These are phyloP conservation scores for Jimgerdemannia flammicorona DNA, from an alignment of 192 early-diverging fungal species.

Conservation along the genomic window DNA sequence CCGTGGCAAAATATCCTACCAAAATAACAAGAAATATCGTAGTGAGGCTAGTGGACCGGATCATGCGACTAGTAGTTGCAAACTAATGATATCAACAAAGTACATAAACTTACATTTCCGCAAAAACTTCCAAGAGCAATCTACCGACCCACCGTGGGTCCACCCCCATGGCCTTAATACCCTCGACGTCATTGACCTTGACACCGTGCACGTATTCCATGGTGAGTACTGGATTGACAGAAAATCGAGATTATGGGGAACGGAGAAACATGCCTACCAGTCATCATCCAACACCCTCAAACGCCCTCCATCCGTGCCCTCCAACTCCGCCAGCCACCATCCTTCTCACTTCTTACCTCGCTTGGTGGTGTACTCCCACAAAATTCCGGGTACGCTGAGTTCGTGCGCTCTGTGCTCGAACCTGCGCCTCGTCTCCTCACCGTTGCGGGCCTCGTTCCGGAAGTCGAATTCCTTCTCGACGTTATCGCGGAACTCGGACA, in stretches of 20 bases:
- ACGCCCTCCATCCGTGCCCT: too few species aligned
- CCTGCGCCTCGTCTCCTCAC: conserved; percentile 38
- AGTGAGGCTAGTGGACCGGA: too few species aligned
- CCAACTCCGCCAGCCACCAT: not conserved
- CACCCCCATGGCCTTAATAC: conserved; percentile 31
- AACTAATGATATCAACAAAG: not conserved
- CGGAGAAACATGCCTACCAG: too few species aligned
- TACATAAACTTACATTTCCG: conserved; percentile 31
- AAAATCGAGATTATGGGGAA: too few species aligned
- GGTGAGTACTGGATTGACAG: conserved; percentile 33
- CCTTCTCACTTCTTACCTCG: not conserved
- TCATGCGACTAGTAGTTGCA: not conserved
- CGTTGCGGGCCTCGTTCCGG: conserved; percentile 38
- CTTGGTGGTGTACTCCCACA: conserved; percentile 35
- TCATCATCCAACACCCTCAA: too few species aligned
- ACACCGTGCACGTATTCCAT: conserved; percentile 52
- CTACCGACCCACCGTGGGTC: conserved; percentile 38
- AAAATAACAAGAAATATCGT: too few species aligned
- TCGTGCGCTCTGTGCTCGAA: conserved; percentile 34
- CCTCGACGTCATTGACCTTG: conserved; percentile 44
- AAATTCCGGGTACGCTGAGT: conserved; percentile 42
- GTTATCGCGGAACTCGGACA: conserved; percentile 40
- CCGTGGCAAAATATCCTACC: conserved; percentile 16
- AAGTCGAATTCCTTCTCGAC: conserved; percentile 47
- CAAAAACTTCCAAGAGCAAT: conserved; percentile 43